Percentiles rank a stretch among this genome's conserved stretches.
phyloP scores from a whole-genome alignment of 495 filamentous ascomycete species.

The Aspergillus incahuasiensis region DNA sequence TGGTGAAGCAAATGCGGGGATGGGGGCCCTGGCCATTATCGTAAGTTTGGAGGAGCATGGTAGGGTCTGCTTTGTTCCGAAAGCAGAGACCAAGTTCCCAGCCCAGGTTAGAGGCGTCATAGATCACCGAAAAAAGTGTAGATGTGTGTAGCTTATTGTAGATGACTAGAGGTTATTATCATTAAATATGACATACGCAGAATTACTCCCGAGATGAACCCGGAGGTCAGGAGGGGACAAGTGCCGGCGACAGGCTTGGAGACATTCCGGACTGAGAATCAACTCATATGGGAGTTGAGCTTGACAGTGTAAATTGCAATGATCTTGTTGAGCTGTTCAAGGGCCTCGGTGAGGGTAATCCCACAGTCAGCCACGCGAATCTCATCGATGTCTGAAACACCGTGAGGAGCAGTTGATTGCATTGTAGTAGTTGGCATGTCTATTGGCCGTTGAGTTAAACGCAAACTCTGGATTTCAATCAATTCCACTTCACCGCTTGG shows the following conservation, averaged over 20 bases:
- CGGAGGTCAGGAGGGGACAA: constrained; percentile 26
- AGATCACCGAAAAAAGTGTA: constrained; percentile 38
- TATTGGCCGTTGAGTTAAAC: too few species aligned
- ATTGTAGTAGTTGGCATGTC: too few species aligned
- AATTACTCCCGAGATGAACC: constrained; percentile 35
- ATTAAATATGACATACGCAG: constrained; percentile 20
- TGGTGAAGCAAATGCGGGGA: constrained; percentile 28
- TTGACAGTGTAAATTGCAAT: constrained; percentile 32
- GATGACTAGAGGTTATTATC: background rate
- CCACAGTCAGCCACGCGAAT: constrained; percentile 5
- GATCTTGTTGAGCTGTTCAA: constrained; percentile 32
- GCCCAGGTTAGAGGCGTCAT: constrained; percentile 32
- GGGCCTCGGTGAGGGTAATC: constrained; percentile 33
- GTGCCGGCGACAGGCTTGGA: constrained; percentile 34
- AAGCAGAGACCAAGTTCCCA: constrained; percentile 34
- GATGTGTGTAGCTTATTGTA: background rate
- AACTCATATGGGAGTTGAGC: constrained; percentile 31
- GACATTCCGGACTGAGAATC: constrained; percentile 42
- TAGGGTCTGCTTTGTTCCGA: background rate
- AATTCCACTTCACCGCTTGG: too few species aligned
- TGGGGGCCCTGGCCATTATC: constrained; percentile 33
- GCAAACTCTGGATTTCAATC: too few species aligned
- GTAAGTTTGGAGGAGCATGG: constrained; percentile 28
- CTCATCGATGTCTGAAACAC: background rate
- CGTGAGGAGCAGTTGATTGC: too few species aligned